These are phyloP conservation scores for Zalaria obscura DNA, from an alignment of 2,329 filamentous ascomycete genomes.

Conservation along the genomic window DNA sequence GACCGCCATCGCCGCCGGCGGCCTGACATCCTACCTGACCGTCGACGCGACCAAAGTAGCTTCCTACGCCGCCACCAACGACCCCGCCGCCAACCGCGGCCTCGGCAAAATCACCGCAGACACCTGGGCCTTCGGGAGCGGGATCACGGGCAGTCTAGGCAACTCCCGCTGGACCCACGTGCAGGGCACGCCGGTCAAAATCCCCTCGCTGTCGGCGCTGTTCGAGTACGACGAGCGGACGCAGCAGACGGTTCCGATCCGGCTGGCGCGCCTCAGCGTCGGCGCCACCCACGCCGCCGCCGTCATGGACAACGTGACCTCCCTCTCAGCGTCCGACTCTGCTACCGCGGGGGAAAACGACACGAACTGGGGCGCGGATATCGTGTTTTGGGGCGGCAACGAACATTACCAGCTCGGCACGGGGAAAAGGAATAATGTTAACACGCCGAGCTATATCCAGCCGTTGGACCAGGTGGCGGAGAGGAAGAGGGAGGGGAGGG, in stretches of 20 bases:
- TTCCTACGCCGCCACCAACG: constrained; percentile 12
- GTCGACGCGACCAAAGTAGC: constrained; percentile 58
- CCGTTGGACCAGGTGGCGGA: constrained; percentile 56
- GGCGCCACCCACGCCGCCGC: constrained; percentile 72
- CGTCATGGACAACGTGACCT: constrained; percentile 65
- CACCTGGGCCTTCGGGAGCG: constrained; percentile 75
- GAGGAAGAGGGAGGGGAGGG: constrained; percentile 43
- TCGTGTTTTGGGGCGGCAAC: constrained; percentile 89
- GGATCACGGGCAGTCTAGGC: constrained; percentile 70
- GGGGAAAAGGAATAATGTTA: constrained; percentile 71
- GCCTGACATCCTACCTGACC: constrained; percentile 74
- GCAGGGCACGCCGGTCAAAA: constrained; percentile 61
- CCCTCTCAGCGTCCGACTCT: constrained; percentile 30
- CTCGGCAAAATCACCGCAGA: constrained; percentile 53
- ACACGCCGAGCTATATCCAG: constrained; percentile 62
- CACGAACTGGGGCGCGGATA: constrained; percentile 78
- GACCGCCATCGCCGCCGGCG: constrained; percentile 71
- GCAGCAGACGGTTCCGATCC: constrained; percentile 60
- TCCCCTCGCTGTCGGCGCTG: constrained; percentile 70
- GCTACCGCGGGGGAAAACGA: constrained; percentile 43
- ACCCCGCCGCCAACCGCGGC: constrained; percentile 21
- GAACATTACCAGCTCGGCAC: constrained; percentile 88
- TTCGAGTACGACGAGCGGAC: constrained; percentile 73
- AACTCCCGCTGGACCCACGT: constrained; percentile 84
- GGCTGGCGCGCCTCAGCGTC: constrained; percentile 55